phyloP scores from a whole-genome alignment of 148 eudicot genomes.

The Chenopodium formosanum region DNA sequence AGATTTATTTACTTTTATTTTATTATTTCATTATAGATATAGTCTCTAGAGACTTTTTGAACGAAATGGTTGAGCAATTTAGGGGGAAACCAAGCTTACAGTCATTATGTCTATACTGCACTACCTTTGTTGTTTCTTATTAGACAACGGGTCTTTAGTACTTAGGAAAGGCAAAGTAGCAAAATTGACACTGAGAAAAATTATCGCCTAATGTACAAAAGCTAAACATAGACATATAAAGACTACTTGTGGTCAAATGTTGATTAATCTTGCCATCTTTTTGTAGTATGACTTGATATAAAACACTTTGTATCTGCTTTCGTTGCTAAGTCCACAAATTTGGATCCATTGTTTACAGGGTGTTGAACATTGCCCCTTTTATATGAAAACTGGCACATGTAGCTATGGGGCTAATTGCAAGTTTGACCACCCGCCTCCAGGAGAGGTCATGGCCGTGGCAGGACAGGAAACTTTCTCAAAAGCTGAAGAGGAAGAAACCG shows the following conservation, averaged over 20 bases:
- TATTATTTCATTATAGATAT: no score
- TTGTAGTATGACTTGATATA: background rate
- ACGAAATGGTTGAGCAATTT: no score
- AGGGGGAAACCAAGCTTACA: no score
- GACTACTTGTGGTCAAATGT: background rate
- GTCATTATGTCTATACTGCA: no score
- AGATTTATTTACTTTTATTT: no score
- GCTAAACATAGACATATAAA: background rate
- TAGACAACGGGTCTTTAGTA: no score
- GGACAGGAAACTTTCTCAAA: constrained; percentile 32
- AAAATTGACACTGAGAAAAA: background rate
- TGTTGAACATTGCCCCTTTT: constrained; percentile 67
- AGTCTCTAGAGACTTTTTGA: no score
- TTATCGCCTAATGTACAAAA: background rate
- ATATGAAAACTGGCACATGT: constrained; percentile 96
- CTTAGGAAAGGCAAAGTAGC: no score
- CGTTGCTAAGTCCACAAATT: background rate
- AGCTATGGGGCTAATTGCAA: constrained; percentile 77
- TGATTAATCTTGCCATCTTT: background rate
- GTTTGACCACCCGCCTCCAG: constrained; percentile 98
- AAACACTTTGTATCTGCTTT: background rate
- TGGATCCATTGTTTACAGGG: constrained; percentile 45
- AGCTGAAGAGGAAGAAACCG: constrained; percentile 13
- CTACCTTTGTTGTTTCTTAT: no score
- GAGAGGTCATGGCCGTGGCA: constrained; percentile 63